Percentiles rank a stretch among this genome's conserved stretches.
Conservation (phyloP, 1,139 yeast genomes). For the Taiozyma sp. region DNA sequence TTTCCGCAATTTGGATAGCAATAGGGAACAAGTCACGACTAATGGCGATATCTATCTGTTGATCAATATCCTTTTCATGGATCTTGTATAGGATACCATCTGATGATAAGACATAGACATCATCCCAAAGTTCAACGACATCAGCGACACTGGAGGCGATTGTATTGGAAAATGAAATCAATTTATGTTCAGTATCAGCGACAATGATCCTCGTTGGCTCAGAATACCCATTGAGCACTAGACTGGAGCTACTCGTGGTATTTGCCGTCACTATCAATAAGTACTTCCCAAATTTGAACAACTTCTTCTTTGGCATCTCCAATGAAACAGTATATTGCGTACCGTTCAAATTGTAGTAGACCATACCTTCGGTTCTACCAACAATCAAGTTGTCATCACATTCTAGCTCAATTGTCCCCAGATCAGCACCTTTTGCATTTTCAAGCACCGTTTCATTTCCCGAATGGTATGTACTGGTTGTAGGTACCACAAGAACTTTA, state of each 20-base stretch:
- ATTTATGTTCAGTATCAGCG: slow-evolving; percentile 64
- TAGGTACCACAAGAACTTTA: slow-evolving; percentile 65
- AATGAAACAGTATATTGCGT: slow-evolving; percentile 55
- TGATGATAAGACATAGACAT: slow-evolving; percentile 56
- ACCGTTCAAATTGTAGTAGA: slow-evolving; percentile 37
- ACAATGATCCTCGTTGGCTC: slow-evolving; percentile 52
- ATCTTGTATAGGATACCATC: slow-evolving; percentile 75
- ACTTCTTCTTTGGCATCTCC: slow-evolving; percentile 52
- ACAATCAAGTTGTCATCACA: slow-evolving; percentile 27
- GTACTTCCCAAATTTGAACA: slow-evolving; percentile 37
- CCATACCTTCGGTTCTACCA: slow-evolving; percentile 28
- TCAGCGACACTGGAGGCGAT: slow-evolving; percentile 60
- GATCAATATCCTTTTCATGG: slow-evolving; percentile 60
- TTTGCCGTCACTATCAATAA: slow-evolving; percentile 32
- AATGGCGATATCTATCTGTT: slow-evolving; percentile 66
- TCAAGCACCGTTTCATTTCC: slow-evolving; percentile 63
- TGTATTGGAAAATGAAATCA: slow-evolving; percentile 65
- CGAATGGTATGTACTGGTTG: slow-evolving; percentile 75
- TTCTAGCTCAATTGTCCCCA: slow-evolving; percentile 55
- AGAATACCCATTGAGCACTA: slow-evolving; percentile 22
- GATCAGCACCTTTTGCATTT: slow-evolving; percentile 59
- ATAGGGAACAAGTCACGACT: slow-evolving; percentile 69
- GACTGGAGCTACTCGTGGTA: slow-evolving; percentile 23
- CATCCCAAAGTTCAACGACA: slow-evolving; percentile 51
- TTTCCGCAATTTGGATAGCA: slow-evolving; percentile 68